Base-by-base conservation (phyloP, 2,329 filamentous ascomycete species). In the Paracoccidioides lutzii region DNA sequence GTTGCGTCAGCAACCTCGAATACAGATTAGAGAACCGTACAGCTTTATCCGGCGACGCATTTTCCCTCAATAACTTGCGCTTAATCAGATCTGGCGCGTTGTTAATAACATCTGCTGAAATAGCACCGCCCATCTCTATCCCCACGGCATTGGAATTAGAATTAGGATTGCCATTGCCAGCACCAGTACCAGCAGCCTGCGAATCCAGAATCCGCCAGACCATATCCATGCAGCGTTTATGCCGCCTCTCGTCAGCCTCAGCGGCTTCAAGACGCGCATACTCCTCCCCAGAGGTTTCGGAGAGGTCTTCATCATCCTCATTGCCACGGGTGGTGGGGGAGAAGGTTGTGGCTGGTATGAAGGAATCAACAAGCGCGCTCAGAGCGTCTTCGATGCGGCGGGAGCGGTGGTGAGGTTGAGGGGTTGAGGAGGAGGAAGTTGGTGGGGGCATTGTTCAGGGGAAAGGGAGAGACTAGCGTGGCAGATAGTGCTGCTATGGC, bases 1-100 rank as follows among this genome's bases (percentile, higher is more conserved):
- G 90, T 61, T 96, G 83, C n/a, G 88, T 87, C 32, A 96, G 77
- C 15, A 98, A 80, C 56, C 89, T 81, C 38, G 88, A 89, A 72
- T 96, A 95, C 33, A 98, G 80, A 66, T 95, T 94, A 30, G 89
- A 86, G 71, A 96, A 95, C 59, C 85, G 81, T 22, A 91, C 78
- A 3, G 90, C 89, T 70, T 90, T 81, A 64, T 81, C 82, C 28
- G 77, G 87, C 60, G 80, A 86, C 48, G 81, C 81, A 65, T 89
- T 88, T 62, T 84, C 85, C 63, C 87, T 82, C 57, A 94, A 81
- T 60, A 98, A 77, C 72, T 87, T 88, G 67, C 88, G 83, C 75
- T 91, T 93, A 70, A 98, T 96, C 64, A 95, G 75, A 69, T 96
- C 90, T 35, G 88, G 88, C 54, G 90, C 90, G 76, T 96, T 90